A percentile compares a stretch with the other conserved stretches of the same genome.
These are phyloP conservation scores for Penicillium sp. DNA, from an alignment of 2,329 filamentous ascomycete species.

Conservation along the genomic window DNA sequence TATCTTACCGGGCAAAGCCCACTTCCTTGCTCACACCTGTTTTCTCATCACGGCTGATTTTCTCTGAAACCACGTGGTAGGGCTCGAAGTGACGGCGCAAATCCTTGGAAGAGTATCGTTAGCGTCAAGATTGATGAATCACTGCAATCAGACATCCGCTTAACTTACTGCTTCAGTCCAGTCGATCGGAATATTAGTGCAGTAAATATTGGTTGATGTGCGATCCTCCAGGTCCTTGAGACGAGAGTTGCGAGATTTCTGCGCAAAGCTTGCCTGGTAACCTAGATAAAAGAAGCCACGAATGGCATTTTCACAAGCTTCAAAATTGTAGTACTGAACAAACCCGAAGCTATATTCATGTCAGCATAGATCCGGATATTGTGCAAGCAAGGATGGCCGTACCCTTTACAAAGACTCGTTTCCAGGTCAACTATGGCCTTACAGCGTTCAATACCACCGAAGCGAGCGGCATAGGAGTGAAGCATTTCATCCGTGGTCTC, in stretches of 20 bases:
- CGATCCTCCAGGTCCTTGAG: conserved; percentile 95
- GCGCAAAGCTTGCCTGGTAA: conserved; percentile 96
- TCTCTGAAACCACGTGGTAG: conserved; percentile 78
- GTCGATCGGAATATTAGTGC: conserved; percentile 91
- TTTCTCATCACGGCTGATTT: conserved; percentile 87
- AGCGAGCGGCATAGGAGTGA: conserved; percentile 77
- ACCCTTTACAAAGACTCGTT: conserved; percentile 96
- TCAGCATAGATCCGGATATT: not conserved
- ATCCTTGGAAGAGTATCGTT: conserved; percentile 66
- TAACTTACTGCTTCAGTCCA: conserved; percentile 81
- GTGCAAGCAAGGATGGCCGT: conserved; percentile 31
- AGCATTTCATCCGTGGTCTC: conserved; percentile 93
- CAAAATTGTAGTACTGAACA: conserved; percentile 86
- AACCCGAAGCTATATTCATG: conserved; percentile 77
- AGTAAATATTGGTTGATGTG: conserved; percentile 90
- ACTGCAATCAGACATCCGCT: not conserved
- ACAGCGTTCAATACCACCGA: conserved; percentile 91
- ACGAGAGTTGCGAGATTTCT: conserved; percentile 98
- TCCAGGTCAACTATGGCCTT: conserved; percentile 98
- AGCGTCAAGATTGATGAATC: conserved; percentile 14
- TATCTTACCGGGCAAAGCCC: conserved; percentile 82
- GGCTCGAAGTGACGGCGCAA: conserved; percentile 64
- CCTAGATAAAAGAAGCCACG: conserved; percentile 91
- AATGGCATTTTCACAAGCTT: conserved; percentile 93
- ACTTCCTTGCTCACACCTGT: conserved; percentile 90